Base-by-base conservation (phyloP, 192 early-diverging fungal genomes). In the Dissophora globulifera region DNA sequence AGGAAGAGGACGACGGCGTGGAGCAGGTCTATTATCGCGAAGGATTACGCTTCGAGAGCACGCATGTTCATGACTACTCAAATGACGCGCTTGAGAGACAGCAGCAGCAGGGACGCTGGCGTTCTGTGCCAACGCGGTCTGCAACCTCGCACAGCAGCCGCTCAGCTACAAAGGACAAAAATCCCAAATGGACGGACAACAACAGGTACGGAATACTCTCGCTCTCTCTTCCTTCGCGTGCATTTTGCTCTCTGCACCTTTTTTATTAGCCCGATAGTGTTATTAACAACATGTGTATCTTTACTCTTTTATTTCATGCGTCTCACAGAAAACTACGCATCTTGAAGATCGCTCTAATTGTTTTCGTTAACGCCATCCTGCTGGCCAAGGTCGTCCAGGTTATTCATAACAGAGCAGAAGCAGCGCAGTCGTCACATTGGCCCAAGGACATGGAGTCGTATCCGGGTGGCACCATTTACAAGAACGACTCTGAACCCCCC, bases 291-390 rank as follows among this genome's bases (percentile, higher is more conserved):
- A 57, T 25, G 35, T 8, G 29, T 22, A 8, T 2, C 1, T 29
- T 4, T 11, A 15, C 1, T 27, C 35, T n/a, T 27, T 43, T 13
- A 4, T 20, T 45, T 13, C 25, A 6, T 43, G 12, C 2, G 30
- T n/a, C 8, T 6, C 26, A 30, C 43, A 75, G 62, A n/a, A 75
- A 75, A 54, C 22, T 58, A 10, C 49, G 42, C 33, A 40, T 65
- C 26, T 23, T 75, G 12, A 75, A 75, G 35, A 54, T 75, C 16
- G 55, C 42, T 4, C n/a, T 55, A n/a, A 45, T 75, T 40, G 32
- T 75, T 22, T 20, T 75, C 6, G 54, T 75, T 19, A 75, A 75
- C 31, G 32, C 38, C 2, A 53, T 75, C 13, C 50, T 75, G 43
- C n/a, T 75, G 27, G 42, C 62, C 56, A 75, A 65, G 32, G 32